phyloP scores from a whole-genome alignment of 2,329 filamentous ascomycete species.

The Aspergillus glaucus region DNA sequence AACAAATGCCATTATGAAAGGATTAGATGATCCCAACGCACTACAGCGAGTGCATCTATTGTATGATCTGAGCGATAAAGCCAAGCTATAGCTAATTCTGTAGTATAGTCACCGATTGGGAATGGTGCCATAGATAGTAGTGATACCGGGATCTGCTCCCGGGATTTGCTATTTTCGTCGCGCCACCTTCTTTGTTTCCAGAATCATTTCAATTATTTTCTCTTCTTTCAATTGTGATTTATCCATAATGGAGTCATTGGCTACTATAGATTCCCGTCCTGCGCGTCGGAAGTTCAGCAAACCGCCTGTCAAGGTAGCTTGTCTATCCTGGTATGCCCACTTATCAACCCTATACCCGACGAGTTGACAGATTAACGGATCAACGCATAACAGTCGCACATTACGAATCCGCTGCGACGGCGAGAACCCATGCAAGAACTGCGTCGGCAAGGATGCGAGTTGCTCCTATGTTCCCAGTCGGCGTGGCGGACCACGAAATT shows the following conservation, averaged over 20 bases:
- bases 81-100: no score
- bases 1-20: neutral
- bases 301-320: slow-evolving; percentile 48
- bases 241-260: neutral
- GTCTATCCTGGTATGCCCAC: slow-evolving; percentile 44
- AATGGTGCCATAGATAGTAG: neutral
- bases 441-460: slow-evolving; percentile 19
- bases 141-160: neutral
- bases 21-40: neutral
- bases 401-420: slow-evolving; percentile 46
- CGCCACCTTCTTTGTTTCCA: neutral
- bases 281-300: slow-evolving; percentile 5
- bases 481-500: slow-evolving; percentile 15
- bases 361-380: neutral
- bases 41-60: slow-evolving; percentile 42
- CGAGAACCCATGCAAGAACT: slow-evolving; percentile 36
- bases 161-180: neutral
- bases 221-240: neutral
- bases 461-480: slow-evolving; percentile 23
- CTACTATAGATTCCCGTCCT: neutral
- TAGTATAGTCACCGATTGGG: neutral
- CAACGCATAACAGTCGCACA: slow-evolving; percentile 32
- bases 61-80: slow-evolving; percentile 44
- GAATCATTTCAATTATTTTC: neutral
- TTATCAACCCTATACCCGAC: neutral